Percentiles rank a stretch among this genome's conserved stretches.
phyloP scores from a whole-genome alignment of 2,329 filamentous ascomycete genomes.

The Penicillium sp. region DNA sequence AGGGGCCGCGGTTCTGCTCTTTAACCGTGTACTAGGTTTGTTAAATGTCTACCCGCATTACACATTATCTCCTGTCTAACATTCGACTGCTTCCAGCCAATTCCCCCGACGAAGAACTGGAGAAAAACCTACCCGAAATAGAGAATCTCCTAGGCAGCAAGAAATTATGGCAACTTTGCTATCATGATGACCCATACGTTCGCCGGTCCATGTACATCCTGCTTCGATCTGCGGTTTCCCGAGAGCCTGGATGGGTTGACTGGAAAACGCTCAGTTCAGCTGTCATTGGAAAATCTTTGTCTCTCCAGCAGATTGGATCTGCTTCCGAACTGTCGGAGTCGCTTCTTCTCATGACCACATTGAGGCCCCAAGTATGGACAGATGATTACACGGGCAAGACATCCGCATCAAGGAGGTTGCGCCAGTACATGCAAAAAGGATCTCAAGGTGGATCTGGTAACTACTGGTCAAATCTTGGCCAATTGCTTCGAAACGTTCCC shows the following conservation, averaged over 20 bases:
- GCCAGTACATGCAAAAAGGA: slow-evolving; percentile 72
- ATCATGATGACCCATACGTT: slow-evolving; percentile 55
- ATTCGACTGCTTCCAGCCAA: slow-evolving; percentile 27
- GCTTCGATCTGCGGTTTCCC: slow-evolving; percentile 49
- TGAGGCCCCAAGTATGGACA: slow-evolving; percentile 70
- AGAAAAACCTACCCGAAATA: slow-evolving; percentile 60
- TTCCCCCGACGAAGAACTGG: slow-evolving; percentile 49
- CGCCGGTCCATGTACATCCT: slow-evolving; percentile 57
- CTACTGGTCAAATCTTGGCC: slow-evolving; percentile 69
- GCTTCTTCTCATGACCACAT: slow-evolving; percentile 62
- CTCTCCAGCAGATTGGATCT: slow-evolving; percentile 69
- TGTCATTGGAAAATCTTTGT: slow-evolving; percentile 72
- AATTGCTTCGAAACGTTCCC: slow-evolving; percentile 59
- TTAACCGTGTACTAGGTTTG: slow-evolving; percentile 53
- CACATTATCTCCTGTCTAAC: background rate
- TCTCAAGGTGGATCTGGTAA: slow-evolving; percentile 70
- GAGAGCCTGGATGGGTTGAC: slow-evolving; percentile 48
- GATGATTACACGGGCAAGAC: slow-evolving; percentile 58
- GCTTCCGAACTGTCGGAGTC: slow-evolving; percentile 66
- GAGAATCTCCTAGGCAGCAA: slow-evolving; percentile 62
- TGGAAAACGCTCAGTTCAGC: slow-evolving; percentile 65
- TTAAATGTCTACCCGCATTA: background rate
- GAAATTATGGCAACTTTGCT: slow-evolving; percentile 58
- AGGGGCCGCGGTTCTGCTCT: slow-evolving; percentile 55
- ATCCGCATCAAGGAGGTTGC: slow-evolving; percentile 56